Evolutionary conservation across 2,329 filamentous ascomycete genomes (phyloP).

Genomic region (Sordariomycetes sp.): DNA sequence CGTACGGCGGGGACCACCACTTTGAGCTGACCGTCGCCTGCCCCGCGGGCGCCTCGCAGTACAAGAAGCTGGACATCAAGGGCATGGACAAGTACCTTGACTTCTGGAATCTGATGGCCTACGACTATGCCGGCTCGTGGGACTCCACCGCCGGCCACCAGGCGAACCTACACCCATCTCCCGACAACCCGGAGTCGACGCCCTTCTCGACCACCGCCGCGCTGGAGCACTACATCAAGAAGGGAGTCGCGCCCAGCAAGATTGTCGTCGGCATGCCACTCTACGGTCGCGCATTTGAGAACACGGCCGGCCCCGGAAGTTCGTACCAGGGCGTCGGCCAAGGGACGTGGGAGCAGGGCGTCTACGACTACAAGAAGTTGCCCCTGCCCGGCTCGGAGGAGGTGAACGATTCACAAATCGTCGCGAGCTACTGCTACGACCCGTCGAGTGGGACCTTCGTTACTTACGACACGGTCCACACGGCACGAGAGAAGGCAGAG

Average conservation of each 20-base stretch:
- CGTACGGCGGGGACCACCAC: conserved; percentile 34
- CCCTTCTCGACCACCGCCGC: conserved; percentile 67
- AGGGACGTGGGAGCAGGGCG: conserved; percentile 73
- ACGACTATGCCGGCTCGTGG: conserved; percentile 81
- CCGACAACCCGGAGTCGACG: conserved; percentile 45
- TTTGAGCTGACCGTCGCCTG: conserved; percentile 54
- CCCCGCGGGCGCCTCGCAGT: conserved; percentile 49
- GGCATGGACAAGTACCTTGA: conserved; percentile 55
- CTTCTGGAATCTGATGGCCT: conserved; percentile 79
- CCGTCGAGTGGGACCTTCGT: conserved; percentile 50
- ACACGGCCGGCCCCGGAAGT: conserved; percentile 61
- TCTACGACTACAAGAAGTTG: conserved; percentile 81
- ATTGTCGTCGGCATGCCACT: conserved; percentile 85
- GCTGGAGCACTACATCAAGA: conserved; percentile 53
- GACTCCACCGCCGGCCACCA: conserved; percentile 60
- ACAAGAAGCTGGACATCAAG: conserved; percentile 44
- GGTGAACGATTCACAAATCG: conserved; percentile 44
- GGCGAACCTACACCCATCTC: conserved; percentile 59
- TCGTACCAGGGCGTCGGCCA: conserved; percentile 60
- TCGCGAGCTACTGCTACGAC: conserved; percentile 71
- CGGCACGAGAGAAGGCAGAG: conserved; percentile 55
- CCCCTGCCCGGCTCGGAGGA: conserved; percentile 56
- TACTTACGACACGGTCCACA: conserved; percentile 60
- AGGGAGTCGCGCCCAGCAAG: conserved; percentile 54
- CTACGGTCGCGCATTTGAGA: conserved; percentile 75